Percentiles rank a stretch among this genome's conserved stretches.
phyloP scores from a whole-genome alignment of 306 rosid genomes.

The Geum urbanum region DNA sequence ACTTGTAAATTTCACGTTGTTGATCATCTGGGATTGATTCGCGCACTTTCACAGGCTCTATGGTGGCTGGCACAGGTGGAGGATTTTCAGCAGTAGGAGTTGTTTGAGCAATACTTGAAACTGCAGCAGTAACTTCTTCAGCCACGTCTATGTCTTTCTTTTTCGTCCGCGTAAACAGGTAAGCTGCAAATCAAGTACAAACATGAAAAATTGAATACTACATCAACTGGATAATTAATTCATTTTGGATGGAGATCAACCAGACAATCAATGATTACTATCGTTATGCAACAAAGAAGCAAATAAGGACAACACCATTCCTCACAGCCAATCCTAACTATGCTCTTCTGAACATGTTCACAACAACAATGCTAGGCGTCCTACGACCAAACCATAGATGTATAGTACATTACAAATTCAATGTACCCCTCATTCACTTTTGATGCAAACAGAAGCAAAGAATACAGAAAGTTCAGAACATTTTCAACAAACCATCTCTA shows the following conservation, averaged over 20 bases:
- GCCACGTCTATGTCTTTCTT: conserved; percentile 51
- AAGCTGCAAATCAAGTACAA: conserved; percentile 52
- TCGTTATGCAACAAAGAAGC: background rate
- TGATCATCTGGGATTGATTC: conserved; percentile 71
- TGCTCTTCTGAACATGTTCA: background rate
- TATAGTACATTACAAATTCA: background rate
- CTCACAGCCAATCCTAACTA: background rate
- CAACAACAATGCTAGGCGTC: background rate
- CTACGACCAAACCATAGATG: background rate
- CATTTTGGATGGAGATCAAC: background rate
- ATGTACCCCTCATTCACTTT: background rate
- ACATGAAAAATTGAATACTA: conserved; percentile 24
- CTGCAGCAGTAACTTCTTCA: conserved; percentile 35
- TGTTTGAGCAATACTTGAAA: conserved; percentile 39
- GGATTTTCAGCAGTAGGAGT: conserved; percentile 36
- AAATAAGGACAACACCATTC: conserved; percentile 3
- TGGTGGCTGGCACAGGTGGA: conserved; percentile 27
- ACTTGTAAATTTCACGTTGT: conserved; percentile 73
- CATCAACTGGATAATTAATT: conserved; percentile 6
- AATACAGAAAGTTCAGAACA: background rate
- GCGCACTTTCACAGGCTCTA: conserved; percentile 41
- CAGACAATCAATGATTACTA: background rate
- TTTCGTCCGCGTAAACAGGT: conserved; percentile 61
- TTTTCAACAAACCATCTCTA: too few relatives aligned
- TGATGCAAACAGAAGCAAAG: background rate